Evolutionary conservation across 805 yeast genomes (phyloP).

Genomic region (Nakazawaea ernobii): DNA sequence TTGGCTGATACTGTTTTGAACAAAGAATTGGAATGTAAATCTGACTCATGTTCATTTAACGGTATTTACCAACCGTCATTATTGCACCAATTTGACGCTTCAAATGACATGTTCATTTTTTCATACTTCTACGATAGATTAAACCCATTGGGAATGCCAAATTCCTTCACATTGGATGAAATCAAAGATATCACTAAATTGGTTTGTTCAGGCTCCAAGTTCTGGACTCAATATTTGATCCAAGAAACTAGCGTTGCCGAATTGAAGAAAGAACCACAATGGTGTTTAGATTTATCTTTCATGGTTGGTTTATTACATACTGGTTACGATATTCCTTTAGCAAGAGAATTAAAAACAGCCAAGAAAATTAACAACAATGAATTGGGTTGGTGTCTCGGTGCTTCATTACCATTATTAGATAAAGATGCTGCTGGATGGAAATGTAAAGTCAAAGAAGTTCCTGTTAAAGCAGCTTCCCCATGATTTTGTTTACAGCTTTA

Average conservation of each 20-base stretch:
- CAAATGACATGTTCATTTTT: conserved; percentile 80
- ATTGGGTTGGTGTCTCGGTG: conserved; percentile 98
- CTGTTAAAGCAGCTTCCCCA: not conserved
- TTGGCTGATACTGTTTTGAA: conserved; percentile 78
- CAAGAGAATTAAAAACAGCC: conserved; percentile 88
- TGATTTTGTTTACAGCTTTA: not conserved
- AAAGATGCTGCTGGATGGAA: conserved; percentile 57
- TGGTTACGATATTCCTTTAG: conserved; percentile 93
- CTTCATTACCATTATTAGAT: conserved; percentile 85
- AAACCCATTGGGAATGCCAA: conserved; percentile 91
- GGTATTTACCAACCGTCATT: conserved; percentile 97
- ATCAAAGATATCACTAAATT: conserved; percentile 72
- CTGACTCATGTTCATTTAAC: conserved; percentile 88
- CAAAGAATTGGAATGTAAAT: conserved; percentile 72
- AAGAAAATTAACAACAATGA: conserved; percentile 84
- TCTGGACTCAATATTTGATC: conserved; percentile 64
- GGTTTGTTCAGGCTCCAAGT: conserved; percentile 78
- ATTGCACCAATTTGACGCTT: conserved; percentile 62
- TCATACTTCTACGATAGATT: conserved; percentile 96
- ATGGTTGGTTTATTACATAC: conserved; percentile 86
- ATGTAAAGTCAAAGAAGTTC: conserved; percentile 42
- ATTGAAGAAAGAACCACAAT: conserved; percentile 75
- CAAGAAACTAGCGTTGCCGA: conserved; percentile 64
- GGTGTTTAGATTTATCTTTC: conserved; percentile 92
- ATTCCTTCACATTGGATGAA: conserved; percentile 79